These are phyloP conservation scores for Candida awuae DNA, from an alignment of 805 yeast species.

Conservation along the genomic window DNA sequence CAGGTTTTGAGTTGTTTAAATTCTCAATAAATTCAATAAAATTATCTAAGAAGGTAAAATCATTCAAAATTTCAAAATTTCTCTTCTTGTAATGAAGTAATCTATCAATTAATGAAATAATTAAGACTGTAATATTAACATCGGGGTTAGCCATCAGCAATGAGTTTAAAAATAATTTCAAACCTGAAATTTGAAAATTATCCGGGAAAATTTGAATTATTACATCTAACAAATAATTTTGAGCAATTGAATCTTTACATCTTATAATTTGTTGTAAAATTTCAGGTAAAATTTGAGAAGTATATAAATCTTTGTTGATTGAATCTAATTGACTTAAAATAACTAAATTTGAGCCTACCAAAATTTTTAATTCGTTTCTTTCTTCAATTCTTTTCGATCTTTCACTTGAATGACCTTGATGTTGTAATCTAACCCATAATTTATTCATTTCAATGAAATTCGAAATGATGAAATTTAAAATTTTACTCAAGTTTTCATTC, in stretches of 20 bases:
- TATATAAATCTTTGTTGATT: slow-evolving; percentile 45
- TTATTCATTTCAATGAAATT: slow-evolving; percentile 97
- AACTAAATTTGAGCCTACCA: slow-evolving; percentile 89
- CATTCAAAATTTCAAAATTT: slow-evolving; percentile 23
- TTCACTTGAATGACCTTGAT: slow-evolving; percentile 87
- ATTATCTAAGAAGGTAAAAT: slow-evolving; percentile 41
- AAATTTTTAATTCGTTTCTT: slow-evolving; percentile 79
- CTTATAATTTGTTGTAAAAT: slow-evolving; percentile 86
- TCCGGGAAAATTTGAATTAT: slow-evolving; percentile 93
- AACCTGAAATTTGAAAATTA: slow-evolving; percentile 72
- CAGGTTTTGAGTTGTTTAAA: slow-evolving; percentile 51
- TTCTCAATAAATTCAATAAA: slow-evolving; percentile 61
- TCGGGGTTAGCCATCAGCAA: slow-evolving; percentile 60
- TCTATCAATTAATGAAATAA: slow-evolving; percentile 66
- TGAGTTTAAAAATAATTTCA: slow-evolving; percentile 58
- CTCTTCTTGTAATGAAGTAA: slow-evolving; percentile 47
- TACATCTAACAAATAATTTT: slow-evolving; percentile 84
- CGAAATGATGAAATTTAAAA: slow-evolving; percentile 70
- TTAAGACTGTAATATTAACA: slow-evolving; percentile 58
- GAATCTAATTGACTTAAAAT: slow-evolving; percentile 79
- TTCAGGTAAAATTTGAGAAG: slow-evolving; percentile 59
- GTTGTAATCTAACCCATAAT: slow-evolving; percentile 93
- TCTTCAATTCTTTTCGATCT: slow-evolving; percentile 66
- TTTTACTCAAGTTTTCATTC: slow-evolving; percentile 43
- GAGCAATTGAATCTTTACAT: slow-evolving; percentile 87